Conservation (phyloP, 2,329 filamentous ascomycete genomes). For the Fusarium humuli region DNA sequence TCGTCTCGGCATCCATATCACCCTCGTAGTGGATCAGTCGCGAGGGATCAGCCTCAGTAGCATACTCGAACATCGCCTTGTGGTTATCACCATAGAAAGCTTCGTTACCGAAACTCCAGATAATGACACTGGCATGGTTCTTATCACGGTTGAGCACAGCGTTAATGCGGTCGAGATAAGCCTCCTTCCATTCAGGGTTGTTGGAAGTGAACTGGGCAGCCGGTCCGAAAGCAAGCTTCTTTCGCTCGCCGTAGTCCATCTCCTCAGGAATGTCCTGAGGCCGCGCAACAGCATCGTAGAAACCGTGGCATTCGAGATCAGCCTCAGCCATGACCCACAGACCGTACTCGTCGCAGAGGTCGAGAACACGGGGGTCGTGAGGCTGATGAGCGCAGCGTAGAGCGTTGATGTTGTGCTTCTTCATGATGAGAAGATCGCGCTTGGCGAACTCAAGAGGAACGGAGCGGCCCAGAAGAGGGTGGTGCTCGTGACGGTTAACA, state of each 20-base stretch:
- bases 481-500: slow-evolving; percentile 75
- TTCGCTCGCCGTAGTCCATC: slow-evolving; percentile 70
- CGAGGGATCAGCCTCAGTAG: slow-evolving; percentile 67
- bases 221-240: slow-evolving; percentile 64
- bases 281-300: slow-evolving; percentile 61
- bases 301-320: slow-evolving; percentile 66
- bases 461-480: slow-evolving; percentile 70
- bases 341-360: slow-evolving; percentile 73
- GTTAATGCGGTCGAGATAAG: slow-evolving; percentile 75
- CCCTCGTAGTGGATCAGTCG: slow-evolving; percentile 76
- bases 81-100: slow-evolving; percentile 78
- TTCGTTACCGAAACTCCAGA: slow-evolving; percentile 81
- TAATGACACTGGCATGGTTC: slow-evolving; percentile 76
- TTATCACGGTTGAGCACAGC: slow-evolving; percentile 76
- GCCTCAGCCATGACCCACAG: slow-evolving; percentile 69
- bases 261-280: slow-evolving; percentile 65
- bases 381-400: slow-evolving; percentile 77
- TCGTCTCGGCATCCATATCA: slow-evolving; percentile 67
- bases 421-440: slow-evolving; percentile 74
- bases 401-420: slow-evolving; percentile 77
- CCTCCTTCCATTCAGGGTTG: slow-evolving; percentile 69
- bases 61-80: slow-evolving; percentile 73
- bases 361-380: slow-evolving; percentile 69
- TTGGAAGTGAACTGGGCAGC: slow-evolving; percentile 70
- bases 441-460: slow-evolving; percentile 72